Evolutionary conservation across 116 monocot genomes (phyloP).

Genomic region (Trichopus zeylanicus): DNA sequence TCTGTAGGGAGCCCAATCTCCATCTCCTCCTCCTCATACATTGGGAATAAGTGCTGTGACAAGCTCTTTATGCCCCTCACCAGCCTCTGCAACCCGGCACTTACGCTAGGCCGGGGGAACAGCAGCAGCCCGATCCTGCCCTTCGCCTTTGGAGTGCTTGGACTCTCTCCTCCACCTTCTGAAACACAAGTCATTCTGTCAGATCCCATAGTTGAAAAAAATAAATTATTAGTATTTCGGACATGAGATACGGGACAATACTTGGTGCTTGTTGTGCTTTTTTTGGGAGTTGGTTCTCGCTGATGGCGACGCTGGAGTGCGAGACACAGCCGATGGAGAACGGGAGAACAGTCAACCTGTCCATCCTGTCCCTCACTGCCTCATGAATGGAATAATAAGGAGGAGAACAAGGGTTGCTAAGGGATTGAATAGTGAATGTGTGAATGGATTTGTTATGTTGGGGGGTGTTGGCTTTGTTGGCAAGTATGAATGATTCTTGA

Average conservation of each 20-base stretch:
- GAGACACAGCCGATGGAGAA: conserved; percentile 75
- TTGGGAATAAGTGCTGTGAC: conserved; percentile 30
- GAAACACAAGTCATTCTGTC: background rate
- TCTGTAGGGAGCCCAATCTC: conserved; percentile 85
- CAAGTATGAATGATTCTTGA: conserved; percentile 40
- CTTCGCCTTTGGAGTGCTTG: conserved; percentile 14
- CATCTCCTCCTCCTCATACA: conserved; percentile 50
- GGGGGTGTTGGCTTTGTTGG: conserved; percentile 44
- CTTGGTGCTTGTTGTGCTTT: conserved; percentile 14
- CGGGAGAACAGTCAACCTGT: conserved; percentile 46
- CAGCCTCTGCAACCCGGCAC: conserved; percentile 45
- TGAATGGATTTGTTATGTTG: conserved; percentile 38
- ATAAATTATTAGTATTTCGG: background rate
- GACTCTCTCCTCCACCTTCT: conserved; percentile 6
- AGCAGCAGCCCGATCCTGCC: conserved; percentile 7
- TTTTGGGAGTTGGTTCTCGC: conserved; percentile 21
- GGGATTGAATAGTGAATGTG: conserved; percentile 1
- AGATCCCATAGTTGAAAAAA: too few relatives aligned
- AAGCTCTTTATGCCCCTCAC: conserved; percentile 57
- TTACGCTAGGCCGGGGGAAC: conserved; percentile 18
- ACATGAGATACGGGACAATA: background rate
- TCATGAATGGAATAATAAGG: background rate
- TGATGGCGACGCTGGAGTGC: conserved; percentile 53
- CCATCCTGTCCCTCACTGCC: conserved; percentile 48
- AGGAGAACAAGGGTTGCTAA: background rate